Evolutionary conservation across 2,329 filamentous ascomycete species (phyloP).

Genomic region (Proliferodiscus dingleyae): DNA sequence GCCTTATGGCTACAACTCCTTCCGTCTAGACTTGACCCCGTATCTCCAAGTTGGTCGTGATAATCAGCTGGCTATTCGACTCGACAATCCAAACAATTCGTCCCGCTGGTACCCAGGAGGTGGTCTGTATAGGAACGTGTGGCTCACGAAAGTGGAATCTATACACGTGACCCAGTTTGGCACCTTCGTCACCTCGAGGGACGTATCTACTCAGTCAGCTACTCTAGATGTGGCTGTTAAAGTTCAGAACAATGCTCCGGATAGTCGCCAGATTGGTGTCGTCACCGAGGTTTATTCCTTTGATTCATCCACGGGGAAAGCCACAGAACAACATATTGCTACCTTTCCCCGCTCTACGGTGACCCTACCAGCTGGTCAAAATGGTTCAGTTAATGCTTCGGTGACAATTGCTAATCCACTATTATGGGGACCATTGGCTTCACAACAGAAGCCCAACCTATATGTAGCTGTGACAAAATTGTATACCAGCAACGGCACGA

Average conservation of each 20-base stretch:
- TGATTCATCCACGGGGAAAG: not conserved
- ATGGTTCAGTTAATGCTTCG: slow-evolving; percentile 33
- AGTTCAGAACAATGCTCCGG: not conserved
- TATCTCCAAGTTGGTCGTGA: too few relatives aligned
- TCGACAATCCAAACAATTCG: too few relatives aligned
- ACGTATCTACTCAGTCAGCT: too few relatives aligned
- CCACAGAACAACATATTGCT: not conserved
- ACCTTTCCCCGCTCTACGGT: slow-evolving; percentile 1
- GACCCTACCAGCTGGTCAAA: slow-evolving; percentile 30
- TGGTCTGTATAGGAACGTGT: too few relatives aligned
- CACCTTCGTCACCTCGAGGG: too few relatives aligned
- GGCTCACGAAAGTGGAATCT: too few relatives aligned
- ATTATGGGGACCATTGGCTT: slow-evolving; percentile 43
- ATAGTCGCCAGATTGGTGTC: not conserved
- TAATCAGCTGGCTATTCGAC: too few relatives aligned
- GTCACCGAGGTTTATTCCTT: slow-evolving; percentile 2
- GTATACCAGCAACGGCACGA: slow-evolving; percentile 16
- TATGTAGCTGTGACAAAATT: slow-evolving; percentile 44
- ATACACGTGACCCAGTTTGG: too few relatives aligned
- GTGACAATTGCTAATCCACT: slow-evolving; percentile 28
- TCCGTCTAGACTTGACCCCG: too few relatives aligned
- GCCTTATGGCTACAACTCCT: too few relatives aligned
- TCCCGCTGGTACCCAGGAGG: too few relatives aligned
- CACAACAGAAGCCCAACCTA: slow-evolving; percentile 41
- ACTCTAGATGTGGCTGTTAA: too few relatives aligned